Evolutionary conservation across 495 filamentous ascomycete species (phyloP).

Genomic region (Trichoderma erinaceum): DNA sequence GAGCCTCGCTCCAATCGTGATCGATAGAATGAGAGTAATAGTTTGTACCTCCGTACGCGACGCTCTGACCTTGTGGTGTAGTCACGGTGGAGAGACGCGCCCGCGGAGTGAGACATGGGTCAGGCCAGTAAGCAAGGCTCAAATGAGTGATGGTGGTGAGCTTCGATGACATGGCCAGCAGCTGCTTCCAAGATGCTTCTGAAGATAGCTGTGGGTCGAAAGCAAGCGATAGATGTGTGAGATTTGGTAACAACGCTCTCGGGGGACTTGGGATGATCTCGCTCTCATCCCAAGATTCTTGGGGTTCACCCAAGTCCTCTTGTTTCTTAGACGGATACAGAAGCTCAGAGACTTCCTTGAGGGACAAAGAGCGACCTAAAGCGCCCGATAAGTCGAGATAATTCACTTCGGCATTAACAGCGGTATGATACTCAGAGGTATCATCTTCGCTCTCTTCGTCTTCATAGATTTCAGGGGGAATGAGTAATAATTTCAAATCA

Average conservation of each 20-base stretch:
- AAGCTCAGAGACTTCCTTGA: slow-evolving; percentile 55
- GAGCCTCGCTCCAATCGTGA: slow-evolving; percentile 64
- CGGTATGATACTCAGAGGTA: slow-evolving; percentile 15
- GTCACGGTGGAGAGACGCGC: slow-evolving; percentile 45
- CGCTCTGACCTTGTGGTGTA: slow-evolving; percentile 29
- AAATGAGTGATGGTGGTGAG: slow-evolving; percentile 67
- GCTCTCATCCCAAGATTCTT: slow-evolving; percentile 40
- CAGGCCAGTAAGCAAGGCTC: slow-evolving; percentile 75
- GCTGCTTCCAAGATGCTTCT: slow-evolving; percentile 57
- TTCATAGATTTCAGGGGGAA: slow-evolving; percentile 27
- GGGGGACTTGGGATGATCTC: slow-evolving; percentile 24
- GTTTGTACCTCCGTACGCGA: slow-evolving; percentile 57
- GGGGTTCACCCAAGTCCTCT: slow-evolving; percentile 22
- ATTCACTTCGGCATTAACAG: slow-evolving; percentile 47
- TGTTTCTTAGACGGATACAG: slow-evolving; percentile 29
- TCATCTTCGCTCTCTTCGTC: slow-evolving; percentile 29
- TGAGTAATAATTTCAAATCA: slow-evolving; percentile 36
- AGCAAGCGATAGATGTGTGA: slow-evolving; percentile 53
- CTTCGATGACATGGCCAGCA: slow-evolving; percentile 56
- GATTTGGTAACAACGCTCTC: slow-evolving; percentile 36
- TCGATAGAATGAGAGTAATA: slow-evolving; percentile 60
- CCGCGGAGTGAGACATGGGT: slow-evolving; percentile 61
- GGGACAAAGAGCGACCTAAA: slow-evolving; percentile 50
- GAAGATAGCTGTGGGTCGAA: slow-evolving; percentile 29
- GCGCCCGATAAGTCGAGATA: slow-evolving; percentile 61